Evolutionary conservation across 768 basidiomycete species (phyloP), one percentile per base, ranked within the genome.

Genomic region (Chiua virens): DNA sequence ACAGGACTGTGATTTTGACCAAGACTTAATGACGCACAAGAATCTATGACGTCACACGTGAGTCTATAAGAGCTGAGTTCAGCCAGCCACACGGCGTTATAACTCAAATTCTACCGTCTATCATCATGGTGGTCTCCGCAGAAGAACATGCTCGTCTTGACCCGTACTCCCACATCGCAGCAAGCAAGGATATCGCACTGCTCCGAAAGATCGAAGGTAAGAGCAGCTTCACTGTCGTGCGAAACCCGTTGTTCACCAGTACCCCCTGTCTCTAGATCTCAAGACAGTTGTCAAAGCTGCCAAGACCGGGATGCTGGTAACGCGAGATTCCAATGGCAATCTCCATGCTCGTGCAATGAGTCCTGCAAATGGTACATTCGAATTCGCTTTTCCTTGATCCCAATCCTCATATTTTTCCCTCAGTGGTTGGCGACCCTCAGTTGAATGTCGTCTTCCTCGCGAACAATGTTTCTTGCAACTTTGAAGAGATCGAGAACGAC

Each of bases 291-390:
- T 92, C 48, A 79, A 82, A 50, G 70, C 73, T 1, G 82, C 84
- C 9, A 75, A 80, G 59, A 83, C 79, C 0, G 87, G 85, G 46
- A 90, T 93, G 85, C 71, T 94, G 18, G 87, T 88, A 10, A 90
- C 89, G 14, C 84, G 86, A 34, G 77, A 82, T 17, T 62, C 76
- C 14, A 74, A 81, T 48, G 90, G 89, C 1, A 72, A 79, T 38
- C 68, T 95, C 20, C 92, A 94, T 67, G 82, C 89, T 8, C 80
- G 92, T 49, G 85, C 86, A 22, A 94, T 95, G 92, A 75, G 79
- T 15, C 86, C 87, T 18, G 75, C 80, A n/a, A 73, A 77, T 35
- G 80, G 88, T 89, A 57, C 38, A 83, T 66, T 43, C 3, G 20
- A 27, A 2, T 13, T 3, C 13, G 20, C 14, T 23, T 27, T 15